Base-by-base conservation (phyloP, 2,329 filamentous ascomycete species). In the Colletotrichum echinochloae region DNA sequence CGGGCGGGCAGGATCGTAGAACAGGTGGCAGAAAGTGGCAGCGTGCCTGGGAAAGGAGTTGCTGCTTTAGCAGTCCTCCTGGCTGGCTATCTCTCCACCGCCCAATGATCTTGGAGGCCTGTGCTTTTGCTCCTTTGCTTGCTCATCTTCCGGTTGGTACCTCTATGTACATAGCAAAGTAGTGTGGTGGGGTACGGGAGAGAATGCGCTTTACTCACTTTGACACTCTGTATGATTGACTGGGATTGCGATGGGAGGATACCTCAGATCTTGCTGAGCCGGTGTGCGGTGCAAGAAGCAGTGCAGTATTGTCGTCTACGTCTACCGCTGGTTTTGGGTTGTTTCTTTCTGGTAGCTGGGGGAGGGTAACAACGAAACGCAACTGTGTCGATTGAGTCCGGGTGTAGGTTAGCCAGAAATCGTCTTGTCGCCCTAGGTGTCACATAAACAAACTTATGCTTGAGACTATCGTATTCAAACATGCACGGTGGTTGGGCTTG, bases 151-250 rank as follows among this genome's bases (percentile, higher is more conserved):
- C 18, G 16, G 39, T 44, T 35, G 46, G 63, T 30, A 46, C 65
- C 44, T 46, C 44, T 46, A 56, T 62, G 66, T 56, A n/a, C n/a
- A n/a, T n/a, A 8, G 41, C 20, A 44, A 71, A 66, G 68, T 68
- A 71, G 68, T 71, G 59, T 71, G 68, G 68, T 71, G 65, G 68
- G 68, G 68, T 63, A 71, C 68, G 68, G 67, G 37, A 62, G 59
- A 44, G 30, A 68, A 63, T 57, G 59, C 65, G 49, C 57, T 54
- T 60, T 59, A 28, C 48, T 62, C 23, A 23, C 60, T 62, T 52
- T 39, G 46, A 46, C 44, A n/a, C 33, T 61, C 54, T 56, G 20
- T 41, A 35, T 20, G 55, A 41, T 39, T 39, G 37, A 41, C 60
- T 16, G 37, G 60, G 60, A 52, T 54, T 59, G 39, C 26, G 12